These are phyloP conservation scores for Talaromyces sp. DNA, from an alignment of 2,329 filamentous ascomycete species.

Conservation along the genomic window DNA sequence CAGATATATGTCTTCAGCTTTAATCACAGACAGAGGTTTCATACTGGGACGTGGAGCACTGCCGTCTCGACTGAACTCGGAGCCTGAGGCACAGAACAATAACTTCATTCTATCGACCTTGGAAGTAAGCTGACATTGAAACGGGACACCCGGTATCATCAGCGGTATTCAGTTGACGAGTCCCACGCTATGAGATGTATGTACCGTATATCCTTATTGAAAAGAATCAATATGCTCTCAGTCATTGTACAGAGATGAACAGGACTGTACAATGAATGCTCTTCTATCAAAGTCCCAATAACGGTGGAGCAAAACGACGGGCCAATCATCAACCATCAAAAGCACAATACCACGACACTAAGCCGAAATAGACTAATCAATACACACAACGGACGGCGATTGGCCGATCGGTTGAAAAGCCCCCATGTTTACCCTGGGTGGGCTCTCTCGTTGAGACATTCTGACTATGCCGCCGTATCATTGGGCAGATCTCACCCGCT, in stretches of 20 bases:
- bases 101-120: no score
- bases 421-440: not conserved
- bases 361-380: not conserved
- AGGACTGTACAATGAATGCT: no score
- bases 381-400: not conserved
- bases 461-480: not conserved
- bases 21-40: no score
- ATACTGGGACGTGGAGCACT: not conserved
- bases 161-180: no score
- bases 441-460: not conserved
- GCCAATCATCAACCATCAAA: not conserved
- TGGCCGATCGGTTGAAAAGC: not conserved
- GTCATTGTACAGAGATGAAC: no score
- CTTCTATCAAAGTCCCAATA: no score
- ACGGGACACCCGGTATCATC: no score
- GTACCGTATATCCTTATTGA: no score
- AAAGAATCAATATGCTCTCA: no score
- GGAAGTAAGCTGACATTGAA: no score
- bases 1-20: no score
- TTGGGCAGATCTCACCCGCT: not conserved
- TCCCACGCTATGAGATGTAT: no score
- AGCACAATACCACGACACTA: not conserved
- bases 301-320: not conserved
- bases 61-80: not conserved
- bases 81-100: not conserved